Conservation (phyloP, 306 rosid genomes). For the Ormosia emarginata region DNA sequence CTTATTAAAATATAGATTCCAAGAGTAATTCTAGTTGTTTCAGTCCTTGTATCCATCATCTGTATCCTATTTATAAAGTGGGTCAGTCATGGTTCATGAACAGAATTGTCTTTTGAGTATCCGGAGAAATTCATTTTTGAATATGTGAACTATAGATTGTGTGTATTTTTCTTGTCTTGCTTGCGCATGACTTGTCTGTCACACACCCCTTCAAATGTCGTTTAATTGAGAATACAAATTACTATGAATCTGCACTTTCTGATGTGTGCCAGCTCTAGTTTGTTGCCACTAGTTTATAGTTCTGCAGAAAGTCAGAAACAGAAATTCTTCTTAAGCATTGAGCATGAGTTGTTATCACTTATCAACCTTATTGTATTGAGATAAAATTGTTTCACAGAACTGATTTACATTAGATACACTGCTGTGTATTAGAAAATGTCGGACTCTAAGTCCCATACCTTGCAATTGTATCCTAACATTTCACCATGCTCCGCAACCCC, state of each 20-base stretch:
- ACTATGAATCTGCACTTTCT: background rate
- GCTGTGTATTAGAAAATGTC: background rate
- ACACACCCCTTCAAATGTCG: background rate
- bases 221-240: background rate
- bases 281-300: too few relatives aligned
- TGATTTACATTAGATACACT: background rate
- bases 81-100: background rate
- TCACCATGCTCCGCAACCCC: too few relatives aligned
- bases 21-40: background rate
- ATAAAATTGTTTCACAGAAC: background rate
- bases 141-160: background rate
- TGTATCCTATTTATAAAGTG: background rate
- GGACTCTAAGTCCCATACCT: too few relatives aligned
- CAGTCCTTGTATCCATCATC: background rate
- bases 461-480: too few relatives aligned
- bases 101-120: background rate
- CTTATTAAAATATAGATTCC: background rate
- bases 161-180: background rate
- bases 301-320: too few relatives aligned
- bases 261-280: slow-evolving; percentile 23
- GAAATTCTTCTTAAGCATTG: background rate
- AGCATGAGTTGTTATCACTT: background rate
- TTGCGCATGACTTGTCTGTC: background rate
- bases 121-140: background rate
- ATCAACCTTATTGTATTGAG: background rate